A percentile compares a stretch with the other conserved stretches of the same genome.
Conservation (phyloP, 164 flowering plant genomes). For the Vitis cinerea region DNA sequence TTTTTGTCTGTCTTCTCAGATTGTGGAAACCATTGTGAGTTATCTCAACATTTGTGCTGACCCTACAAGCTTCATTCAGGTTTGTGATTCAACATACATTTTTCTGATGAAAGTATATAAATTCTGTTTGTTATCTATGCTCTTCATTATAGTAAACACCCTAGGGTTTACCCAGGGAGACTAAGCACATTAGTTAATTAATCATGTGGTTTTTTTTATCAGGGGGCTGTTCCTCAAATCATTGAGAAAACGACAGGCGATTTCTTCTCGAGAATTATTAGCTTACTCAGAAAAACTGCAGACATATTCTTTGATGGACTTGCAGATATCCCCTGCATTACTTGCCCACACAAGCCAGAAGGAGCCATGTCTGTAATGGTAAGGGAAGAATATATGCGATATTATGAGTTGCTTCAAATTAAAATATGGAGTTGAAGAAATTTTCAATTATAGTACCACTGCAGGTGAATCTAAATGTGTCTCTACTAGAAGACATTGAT, state of each 20-base stretch:
- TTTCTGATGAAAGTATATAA: too few species aligned
- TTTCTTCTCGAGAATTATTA: conserved; percentile 29
- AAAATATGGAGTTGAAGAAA: background rate
- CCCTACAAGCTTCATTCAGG: conserved; percentile 51
- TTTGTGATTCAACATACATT: conserved; percentile 4
- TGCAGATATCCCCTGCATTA: conserved; percentile 44
- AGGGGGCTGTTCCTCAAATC: conserved; percentile 53
- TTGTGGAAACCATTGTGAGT: conserved; percentile 25
- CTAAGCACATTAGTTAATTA: too few species aligned
- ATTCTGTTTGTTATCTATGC: too few species aligned
- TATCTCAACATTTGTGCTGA: conserved; percentile 16
- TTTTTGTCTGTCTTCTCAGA: conserved; percentile 20
- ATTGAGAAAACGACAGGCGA: conserved; percentile 30
- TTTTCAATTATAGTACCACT: background rate
- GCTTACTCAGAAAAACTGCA: conserved; percentile 24
- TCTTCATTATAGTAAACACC: too few species aligned
- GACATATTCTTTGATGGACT: conserved; percentile 31
- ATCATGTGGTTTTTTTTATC: background rate
- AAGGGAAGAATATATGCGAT: background rate
- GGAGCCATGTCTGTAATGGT: conserved; percentile 56
- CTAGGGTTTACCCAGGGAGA: too few species aligned
- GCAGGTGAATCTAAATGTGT: conserved; percentile 41
- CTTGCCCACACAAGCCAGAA: conserved; percentile 49
- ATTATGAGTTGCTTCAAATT: background rate
- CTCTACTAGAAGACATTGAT: conserved; percentile 35